Base-by-base conservation (phyloP, 306 rosid genomes). In the Urtica urens region DNA sequence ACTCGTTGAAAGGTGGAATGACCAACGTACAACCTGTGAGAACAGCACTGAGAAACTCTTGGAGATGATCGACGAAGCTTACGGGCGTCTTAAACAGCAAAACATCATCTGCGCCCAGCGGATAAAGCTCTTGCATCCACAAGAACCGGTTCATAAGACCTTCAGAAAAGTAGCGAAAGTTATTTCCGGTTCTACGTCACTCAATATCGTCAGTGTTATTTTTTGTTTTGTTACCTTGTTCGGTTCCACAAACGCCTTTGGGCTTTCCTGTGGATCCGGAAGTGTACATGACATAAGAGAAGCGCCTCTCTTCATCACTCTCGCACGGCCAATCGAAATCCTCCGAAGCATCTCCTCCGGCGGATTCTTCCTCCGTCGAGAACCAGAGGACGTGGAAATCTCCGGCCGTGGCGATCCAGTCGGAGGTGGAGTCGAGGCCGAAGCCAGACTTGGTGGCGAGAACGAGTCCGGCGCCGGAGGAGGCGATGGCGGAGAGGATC, bases 201-300 rank as follows among this genome's bases (percentile, higher is more conserved):
- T 28, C 33, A 28, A 28, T 28, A 28, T 4, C 33, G 10, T 28
- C 33, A 28, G 10, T 28, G 23, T 8, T 18, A 17, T 43, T 43
- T 43, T 17, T 2, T 7, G 47, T 8, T 17, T 15, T 18, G 14
- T 39, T 65, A 68, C 96, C 94, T 68, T 67, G 68, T 50, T 88
- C 95, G 0, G 93, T 81, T 30, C 96, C 95, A 59, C 95, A 81
- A 34, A 88, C 81, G 14, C 95, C 96, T 66, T 83, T 88, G 34
- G 90, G 93, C 63, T 74, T 74, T 54, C 96, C 97, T 7, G 93
- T 81, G 29, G 95, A 83, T n/a, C 95, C 97, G 24, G 97, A 88
- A 27, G 97, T 88, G 68, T 74, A 74, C 95, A 88, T 74, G 51
- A 88, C 47, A 55, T 88, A 88, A 60, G 93, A 81, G 69, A 81